Evolutionary conservation across 2,329 filamentous ascomycete species (phyloP).

Genomic region (Seiridium cupressi): DNA sequence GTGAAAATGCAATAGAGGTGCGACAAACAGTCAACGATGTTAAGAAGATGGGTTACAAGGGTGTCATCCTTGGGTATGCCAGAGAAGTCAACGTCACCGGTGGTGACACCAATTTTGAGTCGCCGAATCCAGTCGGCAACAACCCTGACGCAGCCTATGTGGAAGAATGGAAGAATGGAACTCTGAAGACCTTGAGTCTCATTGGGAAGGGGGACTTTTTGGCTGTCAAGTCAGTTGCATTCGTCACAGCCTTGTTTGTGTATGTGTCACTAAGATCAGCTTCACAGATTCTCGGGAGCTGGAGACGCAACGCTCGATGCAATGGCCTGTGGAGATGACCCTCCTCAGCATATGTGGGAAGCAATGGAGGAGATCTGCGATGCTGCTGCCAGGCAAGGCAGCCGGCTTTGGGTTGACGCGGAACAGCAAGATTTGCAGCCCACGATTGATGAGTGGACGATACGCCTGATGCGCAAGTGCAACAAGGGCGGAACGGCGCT

Average conservation of each 20-base stretch:
- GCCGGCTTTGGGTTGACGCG: background rate
- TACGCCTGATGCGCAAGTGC: background rate
- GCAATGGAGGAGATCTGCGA: slow-evolving; percentile 1
- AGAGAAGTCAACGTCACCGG: background rate
- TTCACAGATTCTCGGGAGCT: background rate
- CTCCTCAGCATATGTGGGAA: background rate
- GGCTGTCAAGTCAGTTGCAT: background rate
- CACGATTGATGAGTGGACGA: background rate
- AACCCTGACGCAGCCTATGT: background rate
- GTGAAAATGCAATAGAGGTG: background rate
- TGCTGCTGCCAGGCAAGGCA: background rate
- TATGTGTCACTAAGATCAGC: background rate
- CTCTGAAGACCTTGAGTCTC: background rate
- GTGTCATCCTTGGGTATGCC: background rate
- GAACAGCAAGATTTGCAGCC: slow-evolving; percentile 3
- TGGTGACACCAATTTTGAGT: background rate
- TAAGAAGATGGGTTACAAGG: background rate
- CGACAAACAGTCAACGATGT: background rate
- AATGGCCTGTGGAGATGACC: background rate
- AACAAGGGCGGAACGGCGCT: background rate
- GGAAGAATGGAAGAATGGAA: background rate
- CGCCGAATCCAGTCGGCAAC: background rate
- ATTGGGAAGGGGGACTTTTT: background rate
- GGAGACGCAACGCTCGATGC: background rate
- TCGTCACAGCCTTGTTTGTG: background rate